Conservation (phyloP, 768 basidiomycete species). For the Clitopilus hobsonii region DNA sequence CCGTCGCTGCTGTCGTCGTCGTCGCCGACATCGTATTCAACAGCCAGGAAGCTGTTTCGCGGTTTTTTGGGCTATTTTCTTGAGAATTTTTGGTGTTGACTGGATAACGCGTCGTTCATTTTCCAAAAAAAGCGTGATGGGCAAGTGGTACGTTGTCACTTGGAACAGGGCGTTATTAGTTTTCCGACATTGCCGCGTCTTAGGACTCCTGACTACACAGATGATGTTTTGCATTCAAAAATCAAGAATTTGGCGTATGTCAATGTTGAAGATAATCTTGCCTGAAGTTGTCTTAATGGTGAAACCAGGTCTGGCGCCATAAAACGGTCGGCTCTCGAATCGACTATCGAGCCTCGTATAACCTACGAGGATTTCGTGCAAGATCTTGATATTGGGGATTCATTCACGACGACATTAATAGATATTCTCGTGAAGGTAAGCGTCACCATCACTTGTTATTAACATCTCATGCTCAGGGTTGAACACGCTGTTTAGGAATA, state of each 20-base stretch:
- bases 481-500: conserved; percentile 50
- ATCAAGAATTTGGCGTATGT: conserved; percentile 75
- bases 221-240: conserved; percentile 71
- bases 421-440: conserved; percentile 78
- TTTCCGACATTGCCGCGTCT: conserved; percentile 11
- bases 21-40: background rate
- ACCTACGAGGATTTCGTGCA: conserved; percentile 73
- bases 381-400: conserved; percentile 74
- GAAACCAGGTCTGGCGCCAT: conserved; percentile 62
- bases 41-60: background rate
- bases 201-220: conserved; percentile 71
- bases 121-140: conserved; percentile 42
- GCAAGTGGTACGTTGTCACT: conserved; percentile 56
- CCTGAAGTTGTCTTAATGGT: conserved; percentile 2
- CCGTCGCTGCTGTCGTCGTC: conserved; percentile 5
- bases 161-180: conserved; percentile 2
- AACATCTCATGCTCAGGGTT: conserved; percentile 6
- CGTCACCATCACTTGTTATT: conserved; percentile 1
- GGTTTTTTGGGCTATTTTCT: background rate
- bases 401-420: conserved; percentile 71
- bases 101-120: too few relatives aligned
- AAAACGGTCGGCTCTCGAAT: conserved; percentile 62
- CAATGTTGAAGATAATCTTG: background rate
- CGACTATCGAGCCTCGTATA: conserved; percentile 56
- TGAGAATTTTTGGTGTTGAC: too few relatives aligned